A percentile compares a stretch with the other conserved stretches of the same genome.
phyloP scores from a whole-genome alignment of 2,329 filamentous ascomycete species.

The Claviceps africana region DNA sequence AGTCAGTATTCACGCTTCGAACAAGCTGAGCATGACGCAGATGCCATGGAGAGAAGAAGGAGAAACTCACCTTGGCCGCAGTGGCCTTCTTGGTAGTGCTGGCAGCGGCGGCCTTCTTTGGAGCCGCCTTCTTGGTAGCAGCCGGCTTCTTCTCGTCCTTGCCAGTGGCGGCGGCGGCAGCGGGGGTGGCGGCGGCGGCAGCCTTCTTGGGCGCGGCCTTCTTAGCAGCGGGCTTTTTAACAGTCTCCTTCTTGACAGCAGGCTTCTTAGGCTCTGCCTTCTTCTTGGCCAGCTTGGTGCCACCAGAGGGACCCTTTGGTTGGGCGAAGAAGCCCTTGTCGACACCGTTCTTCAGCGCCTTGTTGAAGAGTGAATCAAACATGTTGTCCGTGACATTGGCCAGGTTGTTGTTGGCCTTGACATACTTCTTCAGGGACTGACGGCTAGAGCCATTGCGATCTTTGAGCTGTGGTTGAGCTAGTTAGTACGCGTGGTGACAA shows the following conservation, averaged over 20 bases:
- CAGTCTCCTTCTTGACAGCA: slow-evolving; percentile 18
- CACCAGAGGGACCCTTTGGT: slow-evolving; percentile 82
- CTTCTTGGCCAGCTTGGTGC: slow-evolving; percentile 87
- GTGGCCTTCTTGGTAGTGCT: background rate
- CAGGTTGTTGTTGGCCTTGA: slow-evolving; percentile 40
- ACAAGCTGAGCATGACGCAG: background rate
- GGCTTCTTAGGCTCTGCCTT: slow-evolving; percentile 28
- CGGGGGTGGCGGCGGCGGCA: slow-evolving; percentile 24
- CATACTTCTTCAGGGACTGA: slow-evolving; percentile 48
- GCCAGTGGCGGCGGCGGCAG: slow-evolving; percentile 13
- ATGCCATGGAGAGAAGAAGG: background rate
- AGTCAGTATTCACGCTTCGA: background rate
- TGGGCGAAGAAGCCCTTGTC: slow-evolving; percentile 78
- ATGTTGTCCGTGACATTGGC: slow-evolving; percentile 33
- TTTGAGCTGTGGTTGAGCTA: slow-evolving; percentile 35
- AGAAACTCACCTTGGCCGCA: slow-evolving; percentile 11
- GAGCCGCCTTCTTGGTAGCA: slow-evolving; percentile 16
- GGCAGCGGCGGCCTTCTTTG: slow-evolving; percentile 2
- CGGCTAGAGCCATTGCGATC: slow-evolving; percentile 49
- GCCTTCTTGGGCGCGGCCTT: slow-evolving; percentile 17
- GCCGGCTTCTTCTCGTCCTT: slow-evolving; percentile 20
- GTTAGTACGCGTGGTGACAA: slow-evolving; percentile 22
- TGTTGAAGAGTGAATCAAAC: slow-evolving; percentile 70
- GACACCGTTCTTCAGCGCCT: slow-evolving; percentile 66
- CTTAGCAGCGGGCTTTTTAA: slow-evolving; percentile 20